Percentiles rank a stretch among this genome's conserved stretches.
These are phyloP conservation scores for Aspergillus sp. DNA, from an alignment of 2,329 filamentous ascomycete species.

Conservation along the genomic window DNA sequence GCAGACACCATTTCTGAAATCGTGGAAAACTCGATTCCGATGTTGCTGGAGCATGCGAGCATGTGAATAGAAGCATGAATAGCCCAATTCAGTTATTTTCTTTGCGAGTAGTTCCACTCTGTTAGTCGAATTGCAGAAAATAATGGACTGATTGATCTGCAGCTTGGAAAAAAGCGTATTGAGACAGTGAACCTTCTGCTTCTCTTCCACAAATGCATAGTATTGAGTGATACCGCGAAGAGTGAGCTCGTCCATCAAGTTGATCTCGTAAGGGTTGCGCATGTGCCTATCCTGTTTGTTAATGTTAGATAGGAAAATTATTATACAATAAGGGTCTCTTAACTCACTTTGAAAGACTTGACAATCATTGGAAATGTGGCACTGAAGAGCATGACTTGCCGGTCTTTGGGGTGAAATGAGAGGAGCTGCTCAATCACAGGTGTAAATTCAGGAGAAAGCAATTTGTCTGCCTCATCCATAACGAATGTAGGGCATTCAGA, in stretches of 20 bases:
- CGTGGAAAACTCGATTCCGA: slow-evolving; percentile 97
- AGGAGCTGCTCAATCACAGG: slow-evolving; percentile 95
- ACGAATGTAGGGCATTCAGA: slow-evolving; percentile 97
- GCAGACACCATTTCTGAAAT: slow-evolving; percentile 97
- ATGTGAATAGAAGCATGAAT: slow-evolving; percentile 99
- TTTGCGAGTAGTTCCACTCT: slow-evolving; percentile 96
- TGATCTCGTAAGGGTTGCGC: slow-evolving; percentile 95
- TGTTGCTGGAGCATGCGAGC: slow-evolving; percentile 97
- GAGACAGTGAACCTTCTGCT: slow-evolving; percentile 97
- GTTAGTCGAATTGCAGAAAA: slow-evolving; percentile 99
- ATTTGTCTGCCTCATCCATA: slow-evolving; percentile 99
- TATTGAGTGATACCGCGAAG: slow-evolving; percentile 98
- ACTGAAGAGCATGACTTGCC: slow-evolving; percentile 98
- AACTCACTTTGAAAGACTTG: slow-evolving; percentile 76
- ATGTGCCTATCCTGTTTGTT: slow-evolving; percentile 78
- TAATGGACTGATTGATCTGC: slow-evolving; percentile 99
- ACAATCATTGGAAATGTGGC: slow-evolving; percentile 97
- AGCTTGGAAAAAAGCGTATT: slow-evolving; percentile 99
- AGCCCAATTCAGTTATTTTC: slow-evolving; percentile 98
- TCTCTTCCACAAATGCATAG: slow-evolving; percentile 98
- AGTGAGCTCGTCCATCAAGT: slow-evolving; percentile 98
- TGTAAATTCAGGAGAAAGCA: slow-evolving; percentile 94
- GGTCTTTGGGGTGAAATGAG: slow-evolving; percentile 92
- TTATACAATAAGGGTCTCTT: too few relatives aligned
- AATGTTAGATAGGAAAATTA: background rate